Base-by-base conservation (phyloP, 2,329 filamentous ascomycete species). In the Exophiala mesophila region DNA sequence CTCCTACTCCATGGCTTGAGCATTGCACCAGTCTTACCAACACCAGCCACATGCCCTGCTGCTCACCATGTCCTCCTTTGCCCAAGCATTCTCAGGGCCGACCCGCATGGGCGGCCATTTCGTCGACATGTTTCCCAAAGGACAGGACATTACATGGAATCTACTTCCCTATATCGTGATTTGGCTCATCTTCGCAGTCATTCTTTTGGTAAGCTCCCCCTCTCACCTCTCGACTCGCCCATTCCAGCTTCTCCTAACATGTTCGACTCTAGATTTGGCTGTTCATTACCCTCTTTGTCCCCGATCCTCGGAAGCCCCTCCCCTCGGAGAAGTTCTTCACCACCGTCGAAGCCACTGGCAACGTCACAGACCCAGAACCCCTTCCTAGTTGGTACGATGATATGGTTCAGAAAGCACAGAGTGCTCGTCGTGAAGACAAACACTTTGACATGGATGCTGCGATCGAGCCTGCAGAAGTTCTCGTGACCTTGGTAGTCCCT, bases 401-500 rank as follows among this genome's bases (percentile, higher is more conserved):
- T 61, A 83, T 82, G 76, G 74, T 78, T 77, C 63, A 77, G 75
- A 49, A 47, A 34, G 44, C 39, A 21, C 18, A 28, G 59, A 76
- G 70, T 57, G 64, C 71, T 35, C 69, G 69, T 73, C 56, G 54
- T n/a, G 55, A 65, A 13, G 55, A 56, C 18, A 57, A 50, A 53
- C 60, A 53, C 49, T 32, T 46, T 57, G 56, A 56, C 9, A 13
- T 66, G 50, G 59, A 66, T 49, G 60, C 64, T 15, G 67, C 66
- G 32, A 83, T 94, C 41, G 83, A 88, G 51, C 74, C 82, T 2
- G 77, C 88, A 10, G 81, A 89, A 49, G 67, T 96, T n/a, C 85
- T 84, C 61, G 80, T 98, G 71, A 92, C 85, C 40, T 81, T 97
- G 5, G 88, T 98, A 0, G 83, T 98, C 31, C 92, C 92, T 0